phyloP scores from a whole-genome alignment of 768 basidiomycete genomes.

The Mycena metata region DNA sequence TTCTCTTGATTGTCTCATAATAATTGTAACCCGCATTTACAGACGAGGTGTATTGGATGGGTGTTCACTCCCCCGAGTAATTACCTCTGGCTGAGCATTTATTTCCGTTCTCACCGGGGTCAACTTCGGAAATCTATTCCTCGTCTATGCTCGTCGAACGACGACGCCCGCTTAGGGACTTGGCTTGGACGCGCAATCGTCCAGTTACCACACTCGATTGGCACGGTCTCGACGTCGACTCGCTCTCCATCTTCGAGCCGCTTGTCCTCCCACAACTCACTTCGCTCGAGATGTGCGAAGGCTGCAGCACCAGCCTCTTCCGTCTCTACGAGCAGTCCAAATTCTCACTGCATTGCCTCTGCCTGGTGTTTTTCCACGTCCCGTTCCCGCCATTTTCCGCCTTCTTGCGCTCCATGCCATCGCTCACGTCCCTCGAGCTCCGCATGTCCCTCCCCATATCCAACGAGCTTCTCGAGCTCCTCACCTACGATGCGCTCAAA shows the following conservation, averaged over 20 bases:
- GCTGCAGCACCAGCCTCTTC: not conserved
- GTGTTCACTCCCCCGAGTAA: too few relatives aligned
- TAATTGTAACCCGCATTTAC: too few relatives aligned
- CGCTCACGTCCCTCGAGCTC: conserved; percentile 5
- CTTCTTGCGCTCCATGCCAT: not conserved
- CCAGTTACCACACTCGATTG: too few relatives aligned
- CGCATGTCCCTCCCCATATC: not conserved
- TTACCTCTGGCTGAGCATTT: too few relatives aligned
- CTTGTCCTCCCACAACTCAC: not conserved
- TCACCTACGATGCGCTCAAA: not conserved
- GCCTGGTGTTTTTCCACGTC: not conserved
- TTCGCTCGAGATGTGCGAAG: not conserved
- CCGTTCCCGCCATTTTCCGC: not conserved
- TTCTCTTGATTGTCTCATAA: too few relatives aligned
- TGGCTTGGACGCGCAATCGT: too few relatives aligned
- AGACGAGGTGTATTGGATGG: too few relatives aligned
- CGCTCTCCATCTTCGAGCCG: not conserved
- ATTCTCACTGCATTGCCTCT: not conserved
- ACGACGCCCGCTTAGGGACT: too few relatives aligned
- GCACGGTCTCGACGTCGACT: too few relatives aligned
- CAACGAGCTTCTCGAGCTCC: not conserved
- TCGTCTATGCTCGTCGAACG: too few relatives aligned
- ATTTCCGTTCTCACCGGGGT: too few relatives aligned
- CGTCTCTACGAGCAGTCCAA: not conserved
- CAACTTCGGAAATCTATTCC: too few relatives aligned